Conservation (phyloP, 2,329 filamentous ascomycete species). For the Apiospora koreana region DNA sequence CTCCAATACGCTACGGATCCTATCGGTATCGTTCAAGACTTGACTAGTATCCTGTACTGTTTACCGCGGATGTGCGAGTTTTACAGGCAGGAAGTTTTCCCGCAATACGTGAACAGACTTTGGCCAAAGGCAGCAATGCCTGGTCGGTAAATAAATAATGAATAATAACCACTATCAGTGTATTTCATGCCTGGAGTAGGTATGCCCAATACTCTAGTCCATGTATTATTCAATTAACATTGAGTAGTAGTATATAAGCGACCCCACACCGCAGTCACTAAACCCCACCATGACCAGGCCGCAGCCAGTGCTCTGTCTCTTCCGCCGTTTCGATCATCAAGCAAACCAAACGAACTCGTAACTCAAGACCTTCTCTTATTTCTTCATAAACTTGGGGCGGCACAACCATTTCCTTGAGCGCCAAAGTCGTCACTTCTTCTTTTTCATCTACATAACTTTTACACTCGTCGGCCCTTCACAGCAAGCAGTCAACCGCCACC, state of each 20-base stretch:
- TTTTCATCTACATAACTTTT: not conserved
- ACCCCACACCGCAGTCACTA: not conserved
- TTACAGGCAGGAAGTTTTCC: too few relatives aligned
- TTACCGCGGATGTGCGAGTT: too few relatives aligned
- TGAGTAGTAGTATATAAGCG: not conserved
- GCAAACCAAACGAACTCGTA: not conserved
- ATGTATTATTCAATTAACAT: too few relatives aligned
- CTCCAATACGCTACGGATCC: too few relatives aligned
- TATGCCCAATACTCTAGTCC: too few relatives aligned
- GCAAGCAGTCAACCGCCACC: slow-evolving; percentile 27
- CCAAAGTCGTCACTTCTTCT: not conserved
- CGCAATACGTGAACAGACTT: not conserved
- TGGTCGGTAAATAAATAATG: too few relatives aligned
- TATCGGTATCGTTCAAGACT: too few relatives aligned
- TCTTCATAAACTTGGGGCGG: not conserved
- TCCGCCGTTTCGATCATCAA: slow-evolving; percentile 5
- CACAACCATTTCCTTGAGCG: slow-evolving; percentile 9
- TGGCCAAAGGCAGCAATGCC: not conserved
- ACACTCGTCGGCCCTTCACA: not conserved
- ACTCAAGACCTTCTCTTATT: not conserved
- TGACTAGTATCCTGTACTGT: too few relatives aligned
- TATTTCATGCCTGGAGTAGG: too few relatives aligned
- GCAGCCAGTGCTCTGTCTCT: not conserved
- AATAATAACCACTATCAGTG: too few relatives aligned
- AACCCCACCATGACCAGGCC: slow-evolving; percentile 1